These are phyloP conservation scores for Saprolegnia diclina DNA, from an alignment of 352 stramenopile genomes.

Conservation along the genomic window DNA sequence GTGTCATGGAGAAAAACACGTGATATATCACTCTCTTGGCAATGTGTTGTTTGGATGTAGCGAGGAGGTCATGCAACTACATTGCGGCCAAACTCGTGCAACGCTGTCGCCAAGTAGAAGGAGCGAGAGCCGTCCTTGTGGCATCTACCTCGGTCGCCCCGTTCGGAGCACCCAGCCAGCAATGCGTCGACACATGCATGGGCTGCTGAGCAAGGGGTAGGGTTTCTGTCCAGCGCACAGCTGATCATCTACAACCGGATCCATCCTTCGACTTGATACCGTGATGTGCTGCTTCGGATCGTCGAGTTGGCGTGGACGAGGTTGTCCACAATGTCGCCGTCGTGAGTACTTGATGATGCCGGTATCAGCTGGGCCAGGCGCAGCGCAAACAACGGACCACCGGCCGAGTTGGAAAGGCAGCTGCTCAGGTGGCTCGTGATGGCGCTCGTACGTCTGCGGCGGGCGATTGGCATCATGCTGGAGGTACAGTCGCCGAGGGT, in stretches of 20 bases:
- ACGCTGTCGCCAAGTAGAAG: too few relatives aligned
- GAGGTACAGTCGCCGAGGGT: conserved; percentile 82
- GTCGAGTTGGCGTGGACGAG: conserved; percentile 69
- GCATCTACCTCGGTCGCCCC: too few relatives aligned
- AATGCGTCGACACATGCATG: too few relatives aligned
- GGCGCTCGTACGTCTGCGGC: conserved; percentile 69
- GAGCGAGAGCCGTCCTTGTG: too few relatives aligned
- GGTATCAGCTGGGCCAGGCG: conserved; percentile 34
- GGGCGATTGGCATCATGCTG: conserved; percentile 82
- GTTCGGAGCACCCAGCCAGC: too few relatives aligned
- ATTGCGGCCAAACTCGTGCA: too few relatives aligned
- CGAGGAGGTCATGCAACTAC: too few relatives aligned
- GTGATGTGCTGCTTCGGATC: conserved; percentile 40
- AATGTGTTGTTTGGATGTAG: too few relatives aligned
- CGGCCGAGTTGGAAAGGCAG: conserved; percentile 83
- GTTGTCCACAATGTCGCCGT: conserved; percentile 81
- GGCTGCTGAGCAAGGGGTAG: too few relatives aligned
- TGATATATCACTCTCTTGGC: too few relatives aligned
- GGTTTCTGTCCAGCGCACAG: too few relatives aligned
- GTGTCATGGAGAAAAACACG: too few relatives aligned
- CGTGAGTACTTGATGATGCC: conserved; percentile 54
- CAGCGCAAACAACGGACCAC: conserved; percentile 31
- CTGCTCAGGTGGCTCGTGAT: conserved; percentile 65
- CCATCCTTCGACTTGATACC: neutral
- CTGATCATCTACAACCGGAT: conserved; percentile 51